Evolutionary conservation across 768 basidiomycete genomes (phyloP).

Genomic region (Fibroporia radiculosa): DNA sequence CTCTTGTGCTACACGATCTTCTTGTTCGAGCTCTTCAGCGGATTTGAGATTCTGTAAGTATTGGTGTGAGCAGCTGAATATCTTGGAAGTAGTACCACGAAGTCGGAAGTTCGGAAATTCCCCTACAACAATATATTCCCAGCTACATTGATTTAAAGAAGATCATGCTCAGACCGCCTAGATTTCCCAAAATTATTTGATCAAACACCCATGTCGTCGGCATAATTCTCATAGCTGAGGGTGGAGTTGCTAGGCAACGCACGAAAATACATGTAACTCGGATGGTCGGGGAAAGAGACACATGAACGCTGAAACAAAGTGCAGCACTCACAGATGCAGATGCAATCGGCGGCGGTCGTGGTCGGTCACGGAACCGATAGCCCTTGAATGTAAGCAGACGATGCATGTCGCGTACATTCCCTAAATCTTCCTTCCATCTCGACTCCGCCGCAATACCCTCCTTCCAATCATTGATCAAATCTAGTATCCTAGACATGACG

Average conservation of each 20-base stretch:
- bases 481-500: constrained; percentile 91
- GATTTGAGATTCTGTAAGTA: constrained; percentile 73
- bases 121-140: too few species aligned
- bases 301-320: neutral
- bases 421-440: constrained; percentile 93
- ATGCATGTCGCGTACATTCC: constrained; percentile 98
- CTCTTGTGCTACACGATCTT: constrained; percentile 90
- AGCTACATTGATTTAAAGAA: too few species aligned
- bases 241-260: too few species aligned
- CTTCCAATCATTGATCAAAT: constrained; percentile 91
- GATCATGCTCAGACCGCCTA: too few species aligned
- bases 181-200: too few species aligned
- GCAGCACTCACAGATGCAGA: constrained; percentile 31
- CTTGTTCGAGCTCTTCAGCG: constrained; percentile 91
- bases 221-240: too few species aligned
- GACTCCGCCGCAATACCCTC: constrained; percentile 84
- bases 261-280: neutral
- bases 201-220: too few species aligned
- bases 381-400: constrained; percentile 91
- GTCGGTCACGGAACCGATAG: constrained; percentile 59
- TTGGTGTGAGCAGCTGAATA: neutral
- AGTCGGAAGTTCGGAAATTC: too few species aligned
- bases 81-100: too few species aligned
- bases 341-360: constrained; percentile 26
- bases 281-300: neutral